These are phyloP conservation scores for Nannochloropsis gaditana DNA, from an alignment of 108 stramenopile genomes.

Conservation along the genomic window DNA sequence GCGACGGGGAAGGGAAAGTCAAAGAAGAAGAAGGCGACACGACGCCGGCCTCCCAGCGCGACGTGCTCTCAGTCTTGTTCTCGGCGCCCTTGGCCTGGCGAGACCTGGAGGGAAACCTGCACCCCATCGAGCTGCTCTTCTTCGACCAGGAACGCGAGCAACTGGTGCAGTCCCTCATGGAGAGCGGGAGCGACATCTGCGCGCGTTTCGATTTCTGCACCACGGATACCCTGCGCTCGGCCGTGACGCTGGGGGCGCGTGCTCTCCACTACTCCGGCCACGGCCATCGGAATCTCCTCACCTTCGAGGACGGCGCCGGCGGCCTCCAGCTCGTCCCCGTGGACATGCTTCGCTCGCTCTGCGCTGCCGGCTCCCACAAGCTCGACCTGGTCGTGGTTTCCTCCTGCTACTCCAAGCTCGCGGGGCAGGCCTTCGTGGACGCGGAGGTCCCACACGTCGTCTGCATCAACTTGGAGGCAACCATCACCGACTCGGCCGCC, in stretches of 20 bases:
- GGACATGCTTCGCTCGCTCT: slow-evolving; percentile 58
- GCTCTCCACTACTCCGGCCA: slow-evolving; percentile 77
- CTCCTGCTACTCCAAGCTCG: slow-evolving; percentile 68
- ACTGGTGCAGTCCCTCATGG: slow-evolving; percentile 68
- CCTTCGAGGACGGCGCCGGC: slow-evolving; percentile 73
- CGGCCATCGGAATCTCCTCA: slow-evolving; percentile 62
- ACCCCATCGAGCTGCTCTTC: slow-evolving; percentile 67
- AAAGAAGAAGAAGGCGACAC: not conserved
- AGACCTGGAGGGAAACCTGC: slow-evolving; percentile 48
- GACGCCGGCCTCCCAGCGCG: not conserved
- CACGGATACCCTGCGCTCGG: slow-evolving; percentile 61
- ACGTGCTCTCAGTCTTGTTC: slow-evolving; percentile 68
- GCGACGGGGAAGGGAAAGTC: not conserved
- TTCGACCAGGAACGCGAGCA: slow-evolving; percentile 68
- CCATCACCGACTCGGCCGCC: slow-evolving; percentile 71
- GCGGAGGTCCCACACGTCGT: slow-evolving; percentile 82
- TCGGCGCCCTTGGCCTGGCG: slow-evolving; percentile 72
- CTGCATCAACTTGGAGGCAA: slow-evolving; percentile 68
- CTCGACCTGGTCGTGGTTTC: slow-evolving; percentile 81
- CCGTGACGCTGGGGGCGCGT: slow-evolving; percentile 60
- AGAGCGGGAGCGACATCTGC: slow-evolving; percentile 68
- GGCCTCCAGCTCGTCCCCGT: slow-evolving; percentile 68
- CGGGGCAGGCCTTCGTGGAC: slow-evolving; percentile 70
- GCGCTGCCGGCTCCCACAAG: slow-evolving; percentile 38
- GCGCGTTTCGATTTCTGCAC: slow-evolving; percentile 68